phyloP scores from a whole-genome alignment of 225 moss, liverwort and hornwort species.

The Sphagnum contortum region DNA sequence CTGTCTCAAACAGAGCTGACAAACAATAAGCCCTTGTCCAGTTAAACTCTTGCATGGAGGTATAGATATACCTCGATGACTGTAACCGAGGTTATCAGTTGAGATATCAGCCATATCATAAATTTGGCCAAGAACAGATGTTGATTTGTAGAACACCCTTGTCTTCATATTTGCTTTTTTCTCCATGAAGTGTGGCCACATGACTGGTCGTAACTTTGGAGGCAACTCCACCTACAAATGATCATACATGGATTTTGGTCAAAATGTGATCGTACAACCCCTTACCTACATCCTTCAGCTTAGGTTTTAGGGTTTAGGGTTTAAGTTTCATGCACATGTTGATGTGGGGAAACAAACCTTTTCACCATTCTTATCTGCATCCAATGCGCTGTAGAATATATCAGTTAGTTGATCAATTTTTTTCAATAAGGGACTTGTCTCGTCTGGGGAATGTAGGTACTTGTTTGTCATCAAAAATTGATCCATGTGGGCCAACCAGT shows the following conservation, averaged over 20 bases:
- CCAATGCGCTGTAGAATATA: constrained; percentile 41
- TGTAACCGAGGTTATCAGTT: constrained; percentile 26
- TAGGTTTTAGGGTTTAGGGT: too few species aligned
- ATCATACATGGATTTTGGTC: not conserved
- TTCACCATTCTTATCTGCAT: constrained; percentile 57
- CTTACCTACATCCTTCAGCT: not conserved
- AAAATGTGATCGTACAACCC: not conserved
- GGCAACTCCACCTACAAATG: constrained; percentile 36
- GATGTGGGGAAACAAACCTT: constrained; percentile 40
- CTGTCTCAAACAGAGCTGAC: not conserved
- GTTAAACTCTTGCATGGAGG: not conserved
- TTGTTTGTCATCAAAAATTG: constrained; percentile 40
- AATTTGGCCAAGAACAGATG: constrained; percentile 39
- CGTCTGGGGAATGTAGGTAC: constrained; percentile 20
- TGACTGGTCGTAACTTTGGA: constrained; percentile 31
- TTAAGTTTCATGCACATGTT: constrained; percentile 22
- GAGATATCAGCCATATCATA: constrained; percentile 31
- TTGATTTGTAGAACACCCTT: constrained; percentile 23
- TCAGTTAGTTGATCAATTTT: constrained; percentile 44
- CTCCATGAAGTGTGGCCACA: constrained; percentile 38
- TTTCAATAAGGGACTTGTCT: constrained; percentile 24
- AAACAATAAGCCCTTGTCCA: not conserved
- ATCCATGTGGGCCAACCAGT: constrained; percentile 50
- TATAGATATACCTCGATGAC: constrained; percentile 29
- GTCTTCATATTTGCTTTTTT: constrained; percentile 7